A percentile compares a stretch with the other conserved stretches of the same genome.
phyloP scores from a whole-genome alignment of 495 filamentous ascomycete species.

The Aspergillus saccharolyticus region DNA sequence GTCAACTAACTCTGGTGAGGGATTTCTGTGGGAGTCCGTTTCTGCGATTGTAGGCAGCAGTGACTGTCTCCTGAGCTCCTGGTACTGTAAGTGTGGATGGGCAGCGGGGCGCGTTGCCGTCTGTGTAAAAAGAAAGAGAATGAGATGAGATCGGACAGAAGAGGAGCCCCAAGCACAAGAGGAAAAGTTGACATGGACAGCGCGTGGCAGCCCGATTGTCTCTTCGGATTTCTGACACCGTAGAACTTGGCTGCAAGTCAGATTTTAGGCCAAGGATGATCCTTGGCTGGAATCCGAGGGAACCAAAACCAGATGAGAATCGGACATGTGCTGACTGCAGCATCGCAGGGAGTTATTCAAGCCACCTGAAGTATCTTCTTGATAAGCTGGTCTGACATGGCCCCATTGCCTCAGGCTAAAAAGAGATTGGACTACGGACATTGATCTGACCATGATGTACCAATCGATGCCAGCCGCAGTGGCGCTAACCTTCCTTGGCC shows the following conservation, averaged over 20 bases:
- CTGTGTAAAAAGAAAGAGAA: too few species aligned
- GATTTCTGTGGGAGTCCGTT: too few species aligned
- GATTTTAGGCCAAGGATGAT: slow-evolving; percentile 5
- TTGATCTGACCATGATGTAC: background rate
- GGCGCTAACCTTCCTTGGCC: background rate
- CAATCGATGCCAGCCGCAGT: background rate
- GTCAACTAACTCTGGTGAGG: background rate
- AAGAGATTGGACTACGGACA: too few species aligned
- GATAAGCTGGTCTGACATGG: background rate
- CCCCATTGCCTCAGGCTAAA: too few species aligned
- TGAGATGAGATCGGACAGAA: background rate
- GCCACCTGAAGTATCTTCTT: too few species aligned
- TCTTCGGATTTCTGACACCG: background rate
- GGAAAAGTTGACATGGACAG: background rate
- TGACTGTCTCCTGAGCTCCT: too few species aligned
- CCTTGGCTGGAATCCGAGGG: background rate
- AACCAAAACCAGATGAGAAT: too few species aligned
- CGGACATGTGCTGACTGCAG: background rate
- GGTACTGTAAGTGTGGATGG: too few species aligned
- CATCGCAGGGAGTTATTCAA: too few species aligned
- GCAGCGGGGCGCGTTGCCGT: too few species aligned
- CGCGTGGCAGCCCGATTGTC: background rate
- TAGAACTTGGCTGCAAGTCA: slow-evolving; percentile 5
- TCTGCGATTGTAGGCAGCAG: too few species aligned
- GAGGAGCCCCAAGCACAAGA: too few species aligned